Base-by-base conservation (phyloP, 768 basidiomycete species). In the Chalciporus pseudorubinellus region DNA sequence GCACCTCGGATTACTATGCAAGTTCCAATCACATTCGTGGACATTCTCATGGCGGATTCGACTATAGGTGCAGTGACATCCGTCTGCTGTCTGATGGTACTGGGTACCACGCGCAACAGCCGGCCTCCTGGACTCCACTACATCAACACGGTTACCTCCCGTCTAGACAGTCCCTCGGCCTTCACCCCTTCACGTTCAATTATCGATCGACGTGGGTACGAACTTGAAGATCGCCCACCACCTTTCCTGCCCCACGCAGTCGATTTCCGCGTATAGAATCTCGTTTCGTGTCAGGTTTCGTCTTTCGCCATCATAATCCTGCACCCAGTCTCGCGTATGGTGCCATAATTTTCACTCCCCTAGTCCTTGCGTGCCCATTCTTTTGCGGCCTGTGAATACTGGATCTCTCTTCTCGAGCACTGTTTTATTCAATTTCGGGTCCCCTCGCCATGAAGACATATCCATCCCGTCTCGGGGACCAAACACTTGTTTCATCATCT, bases 391-490 rank as follows among this genome's bases (percentile, higher is more conserved):
- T 69, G 70, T 72, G 67, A 70, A 70, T 70, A 70, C 62, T 62
- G 69, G 67, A 62, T 58, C 46, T 60, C 60, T 60, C 55, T 57
- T 64, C 56, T 52, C 49, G 39, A 53, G 46, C 52, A 46, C 28
- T 63, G 59, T 59, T 49, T 56, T 53, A 68, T 61, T 56, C 55
- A 48, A 56, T 22, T 56, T 60, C 44, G 51, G 62, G 60, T 61
- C 59, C 63, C 55, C 56, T 26, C 45, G 60, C 53, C 64, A 68
- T 70, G 65, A 68, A 78, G 81, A 82, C 81, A 77, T 82, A 82
- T 83, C 77, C 80, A 80, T 82, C 78, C 80, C 74, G 81, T 82
- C 79, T 69, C 62, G 71, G 72, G 76, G 72, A 70, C 66, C 68
- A 63, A 67, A 64, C 62, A 56, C 59, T 59, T 62, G 50, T 64